phyloP scores from a whole-genome alignment of 1,284 basidiomycete species.

The Irpex rosettiformis region DNA sequence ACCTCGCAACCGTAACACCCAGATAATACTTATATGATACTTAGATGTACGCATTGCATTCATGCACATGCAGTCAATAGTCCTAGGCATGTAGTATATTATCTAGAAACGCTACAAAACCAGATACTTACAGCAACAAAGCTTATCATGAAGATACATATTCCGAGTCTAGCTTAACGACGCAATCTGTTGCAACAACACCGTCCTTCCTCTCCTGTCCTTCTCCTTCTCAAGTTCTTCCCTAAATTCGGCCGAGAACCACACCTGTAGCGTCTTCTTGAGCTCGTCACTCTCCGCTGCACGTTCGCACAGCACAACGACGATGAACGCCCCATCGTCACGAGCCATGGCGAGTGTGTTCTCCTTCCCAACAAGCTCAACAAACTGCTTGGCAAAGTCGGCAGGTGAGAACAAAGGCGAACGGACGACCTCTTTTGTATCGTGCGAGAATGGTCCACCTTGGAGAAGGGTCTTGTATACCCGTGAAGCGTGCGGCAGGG shows the following conservation, averaged over 20 bases:
- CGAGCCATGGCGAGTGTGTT: conserved; percentile 57
- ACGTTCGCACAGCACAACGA: conserved; percentile 68
- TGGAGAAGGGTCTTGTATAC: conserved; percentile 85
- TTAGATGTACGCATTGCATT: not conserved
- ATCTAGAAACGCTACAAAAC: too few species aligned
- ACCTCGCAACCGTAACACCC: not conserved
- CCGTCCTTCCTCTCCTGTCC: conserved; percentile 45
- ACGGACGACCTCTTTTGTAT: conserved; percentile 48
- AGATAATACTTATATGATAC: not conserved
- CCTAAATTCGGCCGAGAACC: conserved; percentile 47
- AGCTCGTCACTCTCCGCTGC: conserved; percentile 35
- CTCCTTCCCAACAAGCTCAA: conserved; percentile 54
- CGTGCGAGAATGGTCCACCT: conserved; percentile 82
- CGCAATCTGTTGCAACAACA: conserved; percentile 51
- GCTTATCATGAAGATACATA: too few species aligned
- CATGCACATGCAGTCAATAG: not conserved
- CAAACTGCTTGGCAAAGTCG: conserved; percentile 57
- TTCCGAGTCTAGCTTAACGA: conserved; percentile 7
- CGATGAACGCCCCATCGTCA: conserved; percentile 71
- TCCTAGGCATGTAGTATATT: too few species aligned
- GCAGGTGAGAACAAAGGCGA: conserved; percentile 49
- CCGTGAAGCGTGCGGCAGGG: conserved; percentile 76
- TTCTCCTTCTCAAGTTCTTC: conserved; percentile 37
- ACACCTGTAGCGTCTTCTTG: conserved; percentile 44
- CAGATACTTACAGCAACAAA: too few species aligned